These are phyloP conservation scores for Asterochloris erici DNA, from an alignment of 139 green algal genomes.

Conservation along the genomic window DNA sequence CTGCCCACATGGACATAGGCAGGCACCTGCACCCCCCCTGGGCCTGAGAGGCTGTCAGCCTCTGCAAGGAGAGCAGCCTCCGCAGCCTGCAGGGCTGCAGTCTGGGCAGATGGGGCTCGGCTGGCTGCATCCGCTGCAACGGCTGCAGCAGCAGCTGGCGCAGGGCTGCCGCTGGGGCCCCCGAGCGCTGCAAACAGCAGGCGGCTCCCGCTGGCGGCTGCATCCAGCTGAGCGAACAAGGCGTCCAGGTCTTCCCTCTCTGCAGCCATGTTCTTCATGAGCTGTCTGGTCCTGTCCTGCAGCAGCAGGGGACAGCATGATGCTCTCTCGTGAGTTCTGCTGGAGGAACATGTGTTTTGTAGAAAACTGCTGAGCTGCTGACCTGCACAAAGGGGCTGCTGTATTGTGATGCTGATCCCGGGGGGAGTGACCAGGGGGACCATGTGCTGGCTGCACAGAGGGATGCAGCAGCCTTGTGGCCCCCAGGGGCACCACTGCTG, in stretches of 20 bases:
- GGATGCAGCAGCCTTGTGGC: too few species aligned
- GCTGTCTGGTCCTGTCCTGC: conserved; percentile 20
- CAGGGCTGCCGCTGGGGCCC: not conserved
- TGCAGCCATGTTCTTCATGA: conserved; percentile 40
- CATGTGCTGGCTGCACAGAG: too few species aligned
- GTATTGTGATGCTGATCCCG: too few species aligned
- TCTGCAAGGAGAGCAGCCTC: not conserved
- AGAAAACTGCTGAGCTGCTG: too few species aligned
- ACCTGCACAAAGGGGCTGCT: too few species aligned
- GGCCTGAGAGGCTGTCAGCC: too few species aligned
- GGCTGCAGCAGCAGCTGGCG: not conserved
- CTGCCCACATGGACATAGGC: conserved; percentile 2
- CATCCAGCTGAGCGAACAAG: conserved; percentile 63
- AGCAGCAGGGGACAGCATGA: too few species aligned
- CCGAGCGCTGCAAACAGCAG: not conserved
- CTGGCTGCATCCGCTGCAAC: not conserved
- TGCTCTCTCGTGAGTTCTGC: too few species aligned
- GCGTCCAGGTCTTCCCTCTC: conserved; percentile 49
- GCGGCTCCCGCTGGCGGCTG: conserved; percentile 25
- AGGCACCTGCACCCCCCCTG: not conserved
- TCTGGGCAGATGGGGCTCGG: not conserved
- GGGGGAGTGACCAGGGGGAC: too few species aligned
- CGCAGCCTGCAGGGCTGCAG: not conserved
- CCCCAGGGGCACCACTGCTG: too few species aligned
- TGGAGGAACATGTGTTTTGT: too few species aligned